Evolutionary conservation across 768 basidiomycete genomes (phyloP), one percentile per base, ranked within the genome.

Genomic region (Sarcomyxa edulis): DNA sequence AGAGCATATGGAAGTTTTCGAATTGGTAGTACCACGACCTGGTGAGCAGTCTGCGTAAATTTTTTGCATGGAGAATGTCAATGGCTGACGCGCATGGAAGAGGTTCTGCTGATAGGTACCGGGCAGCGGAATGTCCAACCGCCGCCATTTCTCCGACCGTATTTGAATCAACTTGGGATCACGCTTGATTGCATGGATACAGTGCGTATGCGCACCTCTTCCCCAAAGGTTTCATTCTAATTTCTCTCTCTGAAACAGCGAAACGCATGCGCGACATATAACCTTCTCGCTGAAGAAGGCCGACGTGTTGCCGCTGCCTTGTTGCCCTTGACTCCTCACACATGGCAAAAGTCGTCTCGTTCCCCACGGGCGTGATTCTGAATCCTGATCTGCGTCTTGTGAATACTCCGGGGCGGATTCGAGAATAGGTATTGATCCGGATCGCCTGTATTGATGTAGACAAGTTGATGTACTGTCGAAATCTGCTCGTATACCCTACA

Each of bases 181-280:
- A 37, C 43, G 20, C 37, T 47, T 10, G 46, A 47, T 20, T 35
- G 34, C 15, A 47, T 80, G 78, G 85, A 88, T 56, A 87, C 88
- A 28, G 89, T 89, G 46, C 37, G 76, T 66, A 5, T 3, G 19
- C 18, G 34, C 25, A 16, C 33, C 43, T 20, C 39, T 23, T 35
- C 21, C 32, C 22, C 18, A 2, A 18, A 22, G 18, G 31, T 12
- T 7, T 23, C 18, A 35, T 27, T 41, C 21, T 22, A 23, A 37
- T 33, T 11, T 24, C 24, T 19, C 32, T 19, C 7, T 35, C 32
- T 47, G n/a, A 20, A 11, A 28, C 40, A 87, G 93, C 69, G 89
- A 52, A 96, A 94, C 55, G 95, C 94, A 12, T 93, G 90, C 50
- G 84, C 94, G 19, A 97, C 95, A 0, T 99, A 93, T 60, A 97